Percentiles rank a stretch among this genome's conserved stretches.
phyloP scores from a whole-genome alignment of 225 moss, liverwort and hornwort species.

The Anthoceros angustus region DNA sequence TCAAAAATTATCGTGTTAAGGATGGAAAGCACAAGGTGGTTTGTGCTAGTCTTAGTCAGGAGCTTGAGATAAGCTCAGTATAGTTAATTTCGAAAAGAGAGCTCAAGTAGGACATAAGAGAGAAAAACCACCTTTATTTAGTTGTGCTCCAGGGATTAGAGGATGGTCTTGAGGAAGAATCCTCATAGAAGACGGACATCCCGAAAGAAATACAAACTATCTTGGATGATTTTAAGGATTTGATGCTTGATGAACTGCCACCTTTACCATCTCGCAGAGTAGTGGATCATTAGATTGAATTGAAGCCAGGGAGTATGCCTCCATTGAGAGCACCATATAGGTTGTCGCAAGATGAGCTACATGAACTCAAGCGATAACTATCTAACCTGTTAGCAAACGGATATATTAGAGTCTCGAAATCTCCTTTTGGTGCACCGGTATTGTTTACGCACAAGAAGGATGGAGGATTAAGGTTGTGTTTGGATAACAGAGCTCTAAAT shows the following conservation, averaged over 20 bases:
- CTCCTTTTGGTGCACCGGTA: constrained; percentile 7
- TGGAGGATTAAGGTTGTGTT: not conserved
- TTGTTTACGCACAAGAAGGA: not conserved
- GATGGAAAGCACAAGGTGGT: no score
- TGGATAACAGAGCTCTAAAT: not conserved
- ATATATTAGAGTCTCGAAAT: constrained; percentile 5
- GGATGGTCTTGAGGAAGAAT: no score
- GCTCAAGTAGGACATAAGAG: no score
- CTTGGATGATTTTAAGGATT: not conserved
- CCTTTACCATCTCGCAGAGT: not conserved
- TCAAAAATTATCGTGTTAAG: no score
- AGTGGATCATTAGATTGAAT: constrained; percentile 5
- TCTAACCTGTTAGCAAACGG: constrained; percentile 3
- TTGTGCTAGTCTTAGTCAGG: no score
- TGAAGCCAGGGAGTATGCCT: constrained; percentile 4
- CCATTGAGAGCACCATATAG: constrained; percentile 6
- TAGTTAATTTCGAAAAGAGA: no score
- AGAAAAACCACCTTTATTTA: no score
- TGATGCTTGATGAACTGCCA: not conserved
- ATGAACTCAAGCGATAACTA: constrained; percentile 5
- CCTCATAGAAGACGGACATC: no score
- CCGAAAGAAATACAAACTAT: not conserved
- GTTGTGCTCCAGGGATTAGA: no score
- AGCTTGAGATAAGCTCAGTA: no score
- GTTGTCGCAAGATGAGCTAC: constrained; percentile 5